A percentile compares a stretch with the other conserved stretches of the same genome.
phyloP scores from a whole-genome alignment of 192 early-diverging fungal genomes.

The Entomortierella parvispora region DNA sequence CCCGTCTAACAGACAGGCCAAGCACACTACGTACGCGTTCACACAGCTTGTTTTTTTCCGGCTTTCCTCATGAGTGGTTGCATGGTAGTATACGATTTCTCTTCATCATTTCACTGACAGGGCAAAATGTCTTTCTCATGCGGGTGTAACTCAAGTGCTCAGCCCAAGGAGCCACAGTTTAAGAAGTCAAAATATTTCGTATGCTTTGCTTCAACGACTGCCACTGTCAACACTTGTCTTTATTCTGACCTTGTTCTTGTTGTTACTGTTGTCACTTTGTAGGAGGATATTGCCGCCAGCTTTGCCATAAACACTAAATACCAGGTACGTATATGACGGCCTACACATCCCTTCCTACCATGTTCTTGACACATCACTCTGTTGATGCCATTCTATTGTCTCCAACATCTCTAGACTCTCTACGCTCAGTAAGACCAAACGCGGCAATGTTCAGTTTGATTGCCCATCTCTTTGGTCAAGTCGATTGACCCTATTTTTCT shows the following conservation, averaged over 20 bases:
- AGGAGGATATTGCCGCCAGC: constrained; percentile 48
- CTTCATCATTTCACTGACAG: neutral
- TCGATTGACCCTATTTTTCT: neutral
- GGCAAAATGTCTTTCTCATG: constrained; percentile 43
- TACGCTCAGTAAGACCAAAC: constrained; percentile 37
- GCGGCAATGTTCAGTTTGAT: neutral
- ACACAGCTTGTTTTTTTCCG: too few species aligned
- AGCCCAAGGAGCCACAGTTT: constrained; percentile 45
- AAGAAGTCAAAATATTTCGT: constrained; percentile 54
- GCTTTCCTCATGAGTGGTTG: too few species aligned
- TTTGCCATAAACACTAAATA: constrained; percentile 49
- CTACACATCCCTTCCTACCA: too few species aligned
- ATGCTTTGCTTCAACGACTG: constrained; percentile 1
- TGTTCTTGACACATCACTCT: neutral
- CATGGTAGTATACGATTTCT: too few species aligned
- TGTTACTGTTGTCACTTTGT: too few species aligned
- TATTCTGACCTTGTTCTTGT: neutral
- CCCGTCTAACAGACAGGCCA: too few species aligned
- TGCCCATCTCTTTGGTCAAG: neutral
- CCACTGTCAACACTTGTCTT: neutral
- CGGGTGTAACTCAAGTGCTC: constrained; percentile 41
- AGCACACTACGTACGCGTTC: too few species aligned
- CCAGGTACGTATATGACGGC: too few species aligned
- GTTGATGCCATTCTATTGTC: neutral
- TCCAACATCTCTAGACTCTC: constrained; percentile 11